Conservation (phyloP, 2,329 filamentous ascomycete genomes). For the Pseudogymnoascus sp. region DNA sequence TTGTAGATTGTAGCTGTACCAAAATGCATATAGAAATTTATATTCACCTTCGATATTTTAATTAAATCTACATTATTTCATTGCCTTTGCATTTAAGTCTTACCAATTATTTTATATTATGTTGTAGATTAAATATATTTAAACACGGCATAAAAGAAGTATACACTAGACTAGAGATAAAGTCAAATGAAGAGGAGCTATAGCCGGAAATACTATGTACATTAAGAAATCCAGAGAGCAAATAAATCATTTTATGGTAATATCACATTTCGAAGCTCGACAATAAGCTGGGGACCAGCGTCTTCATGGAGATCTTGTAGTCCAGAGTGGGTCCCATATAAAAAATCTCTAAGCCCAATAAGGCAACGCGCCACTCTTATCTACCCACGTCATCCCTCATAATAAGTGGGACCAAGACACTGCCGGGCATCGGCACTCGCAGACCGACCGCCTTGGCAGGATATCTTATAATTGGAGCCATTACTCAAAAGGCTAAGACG, state of each 20-base stretch:
- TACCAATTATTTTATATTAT: too few relatives aligned
- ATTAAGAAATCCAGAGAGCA: neutral
- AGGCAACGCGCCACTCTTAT: neutral
- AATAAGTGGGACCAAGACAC: neutral
- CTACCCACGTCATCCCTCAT: neutral
- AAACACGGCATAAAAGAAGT: too few relatives aligned
- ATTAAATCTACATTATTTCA: neutral
- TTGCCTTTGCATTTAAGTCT: neutral
- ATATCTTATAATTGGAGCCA: neutral
- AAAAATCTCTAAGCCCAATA: neutral
- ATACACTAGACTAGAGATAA: neutral
- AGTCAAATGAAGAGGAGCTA: neutral
- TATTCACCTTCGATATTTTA: neutral
- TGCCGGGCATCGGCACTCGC: neutral
- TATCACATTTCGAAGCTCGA: neutral
- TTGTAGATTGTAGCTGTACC: neutral
- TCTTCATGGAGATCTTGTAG: conserved; percentile 5
- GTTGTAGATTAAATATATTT: too few relatives aligned
- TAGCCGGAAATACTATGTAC: neutral
- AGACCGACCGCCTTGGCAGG: neutral
- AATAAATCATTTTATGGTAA: neutral
- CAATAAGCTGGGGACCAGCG: neutral
- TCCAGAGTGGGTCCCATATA: neutral
- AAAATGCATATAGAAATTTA: neutral
- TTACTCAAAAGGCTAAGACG: neutral